phyloP scores from a whole-genome alignment of 2,329 filamentous ascomycete genomes.

The Xylariaceae sp. region DNA sequence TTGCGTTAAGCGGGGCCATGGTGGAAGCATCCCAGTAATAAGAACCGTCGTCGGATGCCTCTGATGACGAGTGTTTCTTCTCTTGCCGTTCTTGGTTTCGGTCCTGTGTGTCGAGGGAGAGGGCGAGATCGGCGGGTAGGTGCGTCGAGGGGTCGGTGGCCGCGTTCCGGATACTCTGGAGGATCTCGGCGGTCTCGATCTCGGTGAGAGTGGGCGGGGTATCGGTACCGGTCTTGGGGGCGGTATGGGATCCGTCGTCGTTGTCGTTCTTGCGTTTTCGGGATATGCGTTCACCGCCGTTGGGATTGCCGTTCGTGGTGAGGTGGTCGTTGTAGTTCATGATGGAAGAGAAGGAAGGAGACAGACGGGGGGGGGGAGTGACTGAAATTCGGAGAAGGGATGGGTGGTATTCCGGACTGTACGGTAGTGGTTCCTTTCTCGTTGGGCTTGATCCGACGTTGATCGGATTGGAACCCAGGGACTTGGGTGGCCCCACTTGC shows the following conservation, averaged over 20 bases:
- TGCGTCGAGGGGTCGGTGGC: conserved; percentile 9
- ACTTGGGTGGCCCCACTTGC: too few relatives aligned
- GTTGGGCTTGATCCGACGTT: too few relatives aligned
- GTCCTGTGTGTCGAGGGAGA: conserved; percentile 18
- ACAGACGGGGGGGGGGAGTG: not conserved
- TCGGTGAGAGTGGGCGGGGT: conserved; percentile 16
- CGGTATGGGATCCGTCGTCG: not conserved
- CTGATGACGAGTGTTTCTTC: conserved; percentile 3
- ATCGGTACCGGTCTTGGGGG: conserved; percentile 1
- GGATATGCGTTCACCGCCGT: conserved; percentile 6
- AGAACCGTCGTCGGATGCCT: conserved; percentile 29
- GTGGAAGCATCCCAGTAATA: conserved; percentile 54
- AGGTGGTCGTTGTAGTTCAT: conserved; percentile 9
- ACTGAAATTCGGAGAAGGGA: not conserved
- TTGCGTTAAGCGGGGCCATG: conserved; percentile 53
- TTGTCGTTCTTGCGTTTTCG: conserved; percentile 2
- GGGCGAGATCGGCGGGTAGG: conserved; percentile 22
- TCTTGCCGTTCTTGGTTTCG: not conserved
- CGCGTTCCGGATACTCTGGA: conserved; percentile 18
- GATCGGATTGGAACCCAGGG: too few relatives aligned
- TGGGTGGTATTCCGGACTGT: too few relatives aligned
- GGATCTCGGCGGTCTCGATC: conserved; percentile 20
- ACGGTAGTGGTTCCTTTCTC: too few relatives aligned
- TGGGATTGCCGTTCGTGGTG: conserved; percentile 8
- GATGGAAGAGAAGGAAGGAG: not conserved